These are phyloP conservation scores for Crithidia brevicula DNA, from an alignment of 208 protist species.

Conservation along the genomic window DNA sequence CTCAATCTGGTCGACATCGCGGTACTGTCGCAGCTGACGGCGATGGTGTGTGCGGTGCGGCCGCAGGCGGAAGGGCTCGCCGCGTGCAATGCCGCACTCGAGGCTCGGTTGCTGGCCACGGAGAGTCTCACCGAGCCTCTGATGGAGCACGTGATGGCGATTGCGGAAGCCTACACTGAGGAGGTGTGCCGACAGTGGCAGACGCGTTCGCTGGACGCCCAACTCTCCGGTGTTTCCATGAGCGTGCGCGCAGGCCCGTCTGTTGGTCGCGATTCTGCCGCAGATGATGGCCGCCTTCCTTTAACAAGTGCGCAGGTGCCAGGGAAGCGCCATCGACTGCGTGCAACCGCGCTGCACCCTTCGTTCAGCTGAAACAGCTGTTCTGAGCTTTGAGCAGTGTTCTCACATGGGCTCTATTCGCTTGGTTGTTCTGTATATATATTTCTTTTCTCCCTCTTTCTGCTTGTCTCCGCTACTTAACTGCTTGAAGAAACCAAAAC, in stretches of 20 bases:
- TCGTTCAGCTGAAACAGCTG: no score
- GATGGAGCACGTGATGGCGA: slow-evolving; percentile 21
- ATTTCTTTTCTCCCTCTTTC: neutral
- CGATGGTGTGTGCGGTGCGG: slow-evolving; percentile 23
- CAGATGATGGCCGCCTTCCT: no score
- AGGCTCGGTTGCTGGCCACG: slow-evolving; percentile 16
- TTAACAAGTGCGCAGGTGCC: neutral
- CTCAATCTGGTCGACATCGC: slow-evolving; percentile 4
- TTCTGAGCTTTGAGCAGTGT: no score
- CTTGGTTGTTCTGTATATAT: no score
- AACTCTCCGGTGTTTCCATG: no score
- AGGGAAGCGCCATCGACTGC: slow-evolving; percentile 9
- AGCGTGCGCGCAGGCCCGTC: no score
- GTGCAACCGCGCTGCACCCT: neutral
- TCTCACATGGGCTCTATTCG: no score
- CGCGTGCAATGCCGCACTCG: slow-evolving; percentile 24
- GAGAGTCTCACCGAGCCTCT: slow-evolving; percentile 14
- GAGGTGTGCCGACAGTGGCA: slow-evolving; percentile 17
- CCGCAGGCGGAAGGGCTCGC: slow-evolving; percentile 26
- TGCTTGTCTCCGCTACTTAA: no score
- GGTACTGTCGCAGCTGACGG: slow-evolving; percentile 13
- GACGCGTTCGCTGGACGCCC: no score
- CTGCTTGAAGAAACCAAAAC: no score
- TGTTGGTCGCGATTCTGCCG: no score
- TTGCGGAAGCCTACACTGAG: slow-evolving; percentile 15